phyloP scores from a whole-genome alignment of 78 protist species.

The Pelomyxa schiedti region DNA sequence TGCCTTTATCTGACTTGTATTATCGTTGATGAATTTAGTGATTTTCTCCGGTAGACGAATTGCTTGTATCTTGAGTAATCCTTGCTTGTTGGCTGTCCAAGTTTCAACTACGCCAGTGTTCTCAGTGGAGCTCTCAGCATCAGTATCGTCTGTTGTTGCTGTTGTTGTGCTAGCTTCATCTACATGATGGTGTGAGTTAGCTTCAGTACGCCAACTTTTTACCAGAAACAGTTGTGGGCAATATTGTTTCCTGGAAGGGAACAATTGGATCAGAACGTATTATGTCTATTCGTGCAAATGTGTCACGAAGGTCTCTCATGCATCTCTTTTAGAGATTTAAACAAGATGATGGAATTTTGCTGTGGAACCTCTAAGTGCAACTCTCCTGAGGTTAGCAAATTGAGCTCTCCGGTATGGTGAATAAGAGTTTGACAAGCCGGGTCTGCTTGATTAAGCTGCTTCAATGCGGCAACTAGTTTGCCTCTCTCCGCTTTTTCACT shows the following conservation, averaged over 20 bases:
- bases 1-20: too few relatives aligned
- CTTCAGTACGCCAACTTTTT: too few relatives aligned
- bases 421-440: conserved; percentile 67
- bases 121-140: too few relatives aligned
- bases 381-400: conserved; percentile 81
- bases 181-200: too few relatives aligned
- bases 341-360: too few relatives aligned
- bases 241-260: conserved; percentile 83
- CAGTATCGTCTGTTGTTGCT: too few relatives aligned
- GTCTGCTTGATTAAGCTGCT: conserved; percentile 81
- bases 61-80: background rate
- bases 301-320: conserved; percentile 69
- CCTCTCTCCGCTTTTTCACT: too few relatives aligned
- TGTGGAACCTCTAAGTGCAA: conserved; percentile 86
- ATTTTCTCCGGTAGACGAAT: background rate
- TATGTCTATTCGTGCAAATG: conserved; percentile 57
- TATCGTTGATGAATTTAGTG: background rate
- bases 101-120: too few relatives aligned
- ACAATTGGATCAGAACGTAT: conserved; percentile 76
- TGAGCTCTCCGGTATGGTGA: conserved; percentile 83
- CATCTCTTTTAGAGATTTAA: conserved; percentile 38
- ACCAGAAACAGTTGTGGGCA: too few relatives aligned
- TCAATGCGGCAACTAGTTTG: conserved; percentile 58
- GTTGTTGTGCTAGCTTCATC: too few relatives aligned
- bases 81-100: background rate